These are phyloP conservation scores for Eimeria zaria DNA, from an alignment of 169 alveolate genomes.

Conservation along the genomic window DNA sequence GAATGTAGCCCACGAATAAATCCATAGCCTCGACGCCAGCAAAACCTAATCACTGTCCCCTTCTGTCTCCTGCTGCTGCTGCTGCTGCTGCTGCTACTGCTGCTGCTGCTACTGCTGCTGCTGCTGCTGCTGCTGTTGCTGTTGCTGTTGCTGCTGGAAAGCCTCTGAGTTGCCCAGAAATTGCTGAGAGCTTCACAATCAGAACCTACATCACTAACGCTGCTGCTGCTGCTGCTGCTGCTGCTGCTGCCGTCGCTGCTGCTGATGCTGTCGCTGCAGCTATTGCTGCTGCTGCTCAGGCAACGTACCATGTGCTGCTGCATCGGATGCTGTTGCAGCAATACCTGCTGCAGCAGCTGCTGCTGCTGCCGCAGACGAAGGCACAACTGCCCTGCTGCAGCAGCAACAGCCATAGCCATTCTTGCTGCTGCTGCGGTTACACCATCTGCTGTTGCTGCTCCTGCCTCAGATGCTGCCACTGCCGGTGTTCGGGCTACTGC, in stretches of 20 bases:
- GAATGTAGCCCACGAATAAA: not conserved
- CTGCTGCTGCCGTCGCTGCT: constrained; percentile 38
- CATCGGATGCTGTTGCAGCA: constrained; percentile 11
- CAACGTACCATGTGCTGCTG: constrained; percentile 9
- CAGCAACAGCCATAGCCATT: not conserved
- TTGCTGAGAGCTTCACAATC: not conserved
- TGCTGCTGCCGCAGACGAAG: not conserved
- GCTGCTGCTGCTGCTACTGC: too few relatives aligned
- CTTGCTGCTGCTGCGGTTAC: not conserved
- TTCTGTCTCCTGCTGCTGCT: too few relatives aligned
- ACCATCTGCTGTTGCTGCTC: not conserved
- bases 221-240: constrained; percentile 11
- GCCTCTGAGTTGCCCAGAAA: constrained; percentile 11
- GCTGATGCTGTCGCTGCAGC: not conserved
- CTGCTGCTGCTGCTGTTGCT: not conserved
- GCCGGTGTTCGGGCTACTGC: too few relatives aligned
- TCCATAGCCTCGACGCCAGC: not conserved
- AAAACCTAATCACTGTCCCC: too few relatives aligned
- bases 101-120: constrained; percentile 7
- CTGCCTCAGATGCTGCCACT: too few relatives aligned
- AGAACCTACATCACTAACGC: not conserved
- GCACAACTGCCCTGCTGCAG: not conserved
- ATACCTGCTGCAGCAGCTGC: constrained; percentile 5
- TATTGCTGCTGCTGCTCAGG: not conserved
- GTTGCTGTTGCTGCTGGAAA: constrained; percentile 3